Base-by-base conservation (phyloP, 2,329 filamentous ascomycete species). In the Emericellopsis atlantica region DNA sequence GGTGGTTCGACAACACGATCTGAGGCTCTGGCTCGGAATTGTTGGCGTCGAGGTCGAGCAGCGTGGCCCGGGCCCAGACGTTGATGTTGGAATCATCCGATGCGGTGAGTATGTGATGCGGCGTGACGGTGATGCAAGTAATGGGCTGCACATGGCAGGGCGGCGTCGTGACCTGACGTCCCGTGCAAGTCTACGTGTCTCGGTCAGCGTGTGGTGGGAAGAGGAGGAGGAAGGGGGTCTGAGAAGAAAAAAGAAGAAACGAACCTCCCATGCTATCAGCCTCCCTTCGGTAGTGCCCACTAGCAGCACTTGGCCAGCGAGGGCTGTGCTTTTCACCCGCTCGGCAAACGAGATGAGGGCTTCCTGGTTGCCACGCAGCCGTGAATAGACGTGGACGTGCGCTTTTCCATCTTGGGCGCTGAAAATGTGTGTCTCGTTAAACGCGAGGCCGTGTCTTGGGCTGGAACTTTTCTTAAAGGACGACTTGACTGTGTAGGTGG, bases 381-480 rank as follows among this genome's bases (percentile, higher is more conserved):
- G 75, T 43, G 76, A 89, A 62, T 96, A 98, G 42, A 98, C 87
- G 62, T 96, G 86, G 2, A 98, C 74, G 34, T 94, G 84, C 0
- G 88, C 86, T 61, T 95, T 96, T 48, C 89, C 88, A 39, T 83
- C 74, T 59, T 98, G 92, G 4, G 87, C 90, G 4, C 89, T 83
- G 57, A 95, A 98, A 37, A 96, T 72, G 57, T 98, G 92, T 16
- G 81, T 81, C 36, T 76, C 69, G 60, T 74, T 93, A 50, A 89
- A 72, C 24, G 87, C 89, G 42, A 98, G 66, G 51, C 85, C 82
- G 59, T 90, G 85, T 43, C 73, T 67, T 22, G 81, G 72, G n/a
- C 81, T 79, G 14, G 85, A 84, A 66, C 85, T 94, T 66, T 95
- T 96, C 71, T 95, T 96, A 72, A 92, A 89, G 37, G 81, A 74